Evolutionary conservation across 805 yeast species (phyloP), one percentile per base, ranked within the genome.

Genomic region (Nadsonia fulvescens): DNA sequence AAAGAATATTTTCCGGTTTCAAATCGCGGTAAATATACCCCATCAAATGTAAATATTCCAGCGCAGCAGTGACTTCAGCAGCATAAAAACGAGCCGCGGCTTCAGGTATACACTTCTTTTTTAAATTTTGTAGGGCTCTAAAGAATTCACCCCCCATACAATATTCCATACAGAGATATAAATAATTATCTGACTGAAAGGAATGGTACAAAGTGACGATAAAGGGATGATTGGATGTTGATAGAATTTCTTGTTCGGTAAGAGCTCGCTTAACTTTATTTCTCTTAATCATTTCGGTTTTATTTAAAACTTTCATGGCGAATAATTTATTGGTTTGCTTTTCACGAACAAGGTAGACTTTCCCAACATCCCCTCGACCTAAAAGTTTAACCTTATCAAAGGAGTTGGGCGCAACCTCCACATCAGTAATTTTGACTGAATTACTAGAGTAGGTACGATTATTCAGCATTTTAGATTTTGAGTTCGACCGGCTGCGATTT

Each of bases 111-210:
- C 92, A 77, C 45, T 82, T 79, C 29, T 81, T 68, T 34, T 70
- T 73, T 33, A 95, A 61, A 0, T 95, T 82, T 51, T 89, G 98
- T 28, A 89, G 53, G 0, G 96, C 98, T 32, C 96, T 58, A 58
- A 89, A 89, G 43, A 89, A 89, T 52, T 91, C 98, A 23, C 99
- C 99, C 15, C 99, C 99, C 82, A 89, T 81, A 45, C 99, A 89
- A 43, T 86, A 89, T 47, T 89, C 99, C 93, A 91, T 86, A 51
- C 99, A 89, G 20, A 89, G 63, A 40, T 82, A 89, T 7, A 89
- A 52, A 43, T 77, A 70, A 40, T 83, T 95, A 32, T 79, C 89
- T 4, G 93, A 75, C 52, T 89, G 98, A 55, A 89, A 89, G 0
- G 94, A 82, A 49, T 89, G 99, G 44, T 89, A 86, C 14, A 89